Percentiles rank a stretch among this genome's conserved stretches.
phyloP scores from a whole-genome alignment of 2,329 filamentous ascomycete species.

The Xylaria sp. region DNA sequence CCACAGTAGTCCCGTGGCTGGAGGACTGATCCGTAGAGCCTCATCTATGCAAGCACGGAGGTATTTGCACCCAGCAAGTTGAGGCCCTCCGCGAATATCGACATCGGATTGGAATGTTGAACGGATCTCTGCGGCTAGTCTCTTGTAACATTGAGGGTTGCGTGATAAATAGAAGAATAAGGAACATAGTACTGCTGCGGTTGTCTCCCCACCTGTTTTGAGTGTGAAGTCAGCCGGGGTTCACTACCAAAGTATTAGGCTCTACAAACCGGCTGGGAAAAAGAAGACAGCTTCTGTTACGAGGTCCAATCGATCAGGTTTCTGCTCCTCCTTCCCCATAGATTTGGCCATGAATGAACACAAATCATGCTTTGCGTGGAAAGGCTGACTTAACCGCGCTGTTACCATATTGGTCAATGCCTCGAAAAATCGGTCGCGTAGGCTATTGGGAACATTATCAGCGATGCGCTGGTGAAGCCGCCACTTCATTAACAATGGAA shows the following conservation, averaged over 20 bases:
- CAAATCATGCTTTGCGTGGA: conserved; percentile 1
- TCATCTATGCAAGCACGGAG: conserved; percentile 33
- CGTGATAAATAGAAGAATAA: conserved; percentile 27
- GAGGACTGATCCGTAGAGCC: conserved; percentile 24
- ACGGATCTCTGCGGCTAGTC: conserved; percentile 21
- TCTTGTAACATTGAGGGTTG: conserved; percentile 8
- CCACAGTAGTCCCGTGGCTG: conserved; percentile 7
- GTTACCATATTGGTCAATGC: neutral
- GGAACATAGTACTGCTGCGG: neutral
- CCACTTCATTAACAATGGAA: neutral
- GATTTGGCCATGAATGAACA: conserved; percentile 7
- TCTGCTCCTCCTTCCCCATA: neutral
- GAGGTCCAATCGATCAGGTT: neutral
- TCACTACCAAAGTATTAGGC: neutral
- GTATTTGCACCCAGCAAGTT: conserved; percentile 19
- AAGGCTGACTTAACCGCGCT: neutral
- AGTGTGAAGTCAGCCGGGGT: neutral
- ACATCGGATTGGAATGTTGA: neutral
- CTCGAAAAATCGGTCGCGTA: neutral
- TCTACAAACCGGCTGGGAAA: conserved; percentile 2
- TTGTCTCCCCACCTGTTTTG: neutral
- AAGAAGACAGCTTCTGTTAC: conserved; percentile 15
- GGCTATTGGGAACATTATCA: neutral
- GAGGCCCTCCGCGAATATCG: conserved; percentile 16
- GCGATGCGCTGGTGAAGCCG: conserved; percentile 3